Conservation (phyloP, 1,284 basidiomycete species). For the Trichosporon asahii region DNA sequence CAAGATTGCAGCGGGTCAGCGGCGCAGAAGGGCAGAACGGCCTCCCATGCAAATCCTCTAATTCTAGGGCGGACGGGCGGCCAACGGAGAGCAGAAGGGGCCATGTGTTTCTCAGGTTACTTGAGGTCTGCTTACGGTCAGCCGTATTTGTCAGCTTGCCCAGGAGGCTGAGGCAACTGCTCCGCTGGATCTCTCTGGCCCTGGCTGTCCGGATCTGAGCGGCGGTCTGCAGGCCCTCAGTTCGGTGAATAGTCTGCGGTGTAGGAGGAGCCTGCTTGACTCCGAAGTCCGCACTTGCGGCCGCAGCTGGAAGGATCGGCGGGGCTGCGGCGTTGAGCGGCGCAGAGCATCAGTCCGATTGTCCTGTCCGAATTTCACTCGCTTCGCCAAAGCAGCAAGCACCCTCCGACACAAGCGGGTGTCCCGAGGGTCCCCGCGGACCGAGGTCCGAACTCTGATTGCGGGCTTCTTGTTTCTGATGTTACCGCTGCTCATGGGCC, state of each 20-base stretch:
- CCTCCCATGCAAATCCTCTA: not conserved
- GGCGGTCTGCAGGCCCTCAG: not conserved
- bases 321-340: too few relatives aligned
- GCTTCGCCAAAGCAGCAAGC: not conserved
- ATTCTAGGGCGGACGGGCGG: not conserved
- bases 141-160: not conserved
- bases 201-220: too few relatives aligned
- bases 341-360: not conserved
- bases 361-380: not conserved
- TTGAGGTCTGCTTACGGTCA: not conserved
- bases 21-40: too few relatives aligned
- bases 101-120: not conserved
- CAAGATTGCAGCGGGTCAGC: too few relatives aligned
- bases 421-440: not conserved
- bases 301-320: too few relatives aligned
- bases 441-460: not conserved
- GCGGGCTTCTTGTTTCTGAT: not conserved
- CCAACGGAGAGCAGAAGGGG: not conserved
- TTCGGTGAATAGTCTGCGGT: too few relatives aligned
- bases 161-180: too few relatives aligned
- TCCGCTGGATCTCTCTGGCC: too few relatives aligned
- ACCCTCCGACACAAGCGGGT: not conserved
- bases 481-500: not conserved
- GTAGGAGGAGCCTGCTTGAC: too few relatives aligned
- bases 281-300: too few relatives aligned